phyloP scores from a whole-genome alignment of 1,284 basidiomycete species.

The Apiotrichum sp. region DNA sequence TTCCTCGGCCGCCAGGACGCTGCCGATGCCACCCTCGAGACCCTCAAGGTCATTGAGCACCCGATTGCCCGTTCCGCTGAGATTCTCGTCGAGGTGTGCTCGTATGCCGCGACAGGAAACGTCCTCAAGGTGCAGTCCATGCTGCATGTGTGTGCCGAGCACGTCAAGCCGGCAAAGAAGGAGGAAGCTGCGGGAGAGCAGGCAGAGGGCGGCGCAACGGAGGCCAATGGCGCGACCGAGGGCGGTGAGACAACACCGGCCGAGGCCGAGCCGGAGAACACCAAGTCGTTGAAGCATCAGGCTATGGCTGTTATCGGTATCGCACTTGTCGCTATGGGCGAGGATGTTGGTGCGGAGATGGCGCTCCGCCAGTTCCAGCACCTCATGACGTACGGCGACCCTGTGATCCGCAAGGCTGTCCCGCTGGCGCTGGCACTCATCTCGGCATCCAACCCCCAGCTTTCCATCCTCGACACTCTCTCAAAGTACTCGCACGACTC shows the following conservation, averaged over 20 bases:
- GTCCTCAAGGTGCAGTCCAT: constrained; percentile 90
- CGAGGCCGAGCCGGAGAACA: constrained; percentile 29
- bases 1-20: constrained; percentile 90
- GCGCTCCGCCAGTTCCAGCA: constrained; percentile 90
- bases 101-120: constrained; percentile 92
- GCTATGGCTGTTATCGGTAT: constrained; percentile 92
- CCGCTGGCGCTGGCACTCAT: constrained; percentile 93
- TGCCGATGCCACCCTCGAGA: constrained; percentile 91
- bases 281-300: constrained; percentile 73
- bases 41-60: constrained; percentile 90
- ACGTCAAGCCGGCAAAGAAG: constrained; percentile 52
- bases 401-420: constrained; percentile 85
- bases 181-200: constrained; percentile 28
- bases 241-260: constrained; percentile 4
- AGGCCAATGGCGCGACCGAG: constrained; percentile 12
- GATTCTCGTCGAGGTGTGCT: constrained; percentile 88
- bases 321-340: constrained; percentile 94
- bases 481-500: constrained; percentile 99
- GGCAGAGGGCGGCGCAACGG: constrained; percentile 14
- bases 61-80: constrained; percentile 85
- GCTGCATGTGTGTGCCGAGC: constrained; percentile 90
- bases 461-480: constrained; percentile 92
- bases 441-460: constrained; percentile 90
- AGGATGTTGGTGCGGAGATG: constrained; percentile 98
- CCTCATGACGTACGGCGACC: constrained; percentile 99